phyloP scores from a whole-genome alignment of 2,329 filamentous ascomycete genomes.

The Cladosporium velox region DNA sequence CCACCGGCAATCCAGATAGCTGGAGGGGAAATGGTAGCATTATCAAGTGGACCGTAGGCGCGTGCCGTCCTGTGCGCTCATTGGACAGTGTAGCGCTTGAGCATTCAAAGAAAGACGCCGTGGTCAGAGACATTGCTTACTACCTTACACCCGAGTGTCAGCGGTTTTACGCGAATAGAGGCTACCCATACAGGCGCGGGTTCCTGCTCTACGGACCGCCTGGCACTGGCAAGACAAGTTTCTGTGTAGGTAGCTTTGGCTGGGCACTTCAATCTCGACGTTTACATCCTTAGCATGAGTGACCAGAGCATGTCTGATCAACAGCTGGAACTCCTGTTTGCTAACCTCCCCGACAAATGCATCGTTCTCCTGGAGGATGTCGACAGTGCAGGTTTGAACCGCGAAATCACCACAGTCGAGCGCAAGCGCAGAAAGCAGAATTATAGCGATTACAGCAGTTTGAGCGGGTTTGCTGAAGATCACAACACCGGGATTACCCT shows the following conservation, averaged over 20 bases:
- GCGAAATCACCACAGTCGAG: conserved; percentile 48
- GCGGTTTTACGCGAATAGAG: conserved; percentile 74
- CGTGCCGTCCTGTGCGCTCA: conserved; percentile 60
- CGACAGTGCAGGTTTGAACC: conserved; percentile 38
- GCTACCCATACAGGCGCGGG: conserved; percentile 79
- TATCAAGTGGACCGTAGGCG: neutral
- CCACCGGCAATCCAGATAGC: neutral
- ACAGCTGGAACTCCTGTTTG: conserved; percentile 51
- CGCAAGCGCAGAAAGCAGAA: conserved; percentile 79
- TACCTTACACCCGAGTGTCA: conserved; percentile 69
- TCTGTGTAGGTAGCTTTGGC: conserved; percentile 41
- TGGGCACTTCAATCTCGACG: conserved; percentile 43
- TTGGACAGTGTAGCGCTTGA: conserved; percentile 75
- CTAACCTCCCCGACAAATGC: conserved; percentile 41
- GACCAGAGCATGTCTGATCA: conserved; percentile 82
- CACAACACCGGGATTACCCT: conserved; percentile 66
- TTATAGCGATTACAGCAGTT: neutral
- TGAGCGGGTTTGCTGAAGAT: neutral
- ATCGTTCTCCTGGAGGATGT: conserved; percentile 48
- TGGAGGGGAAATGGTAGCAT: no score
- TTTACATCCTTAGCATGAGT: conserved; percentile 42
- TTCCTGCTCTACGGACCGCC: conserved; percentile 73
- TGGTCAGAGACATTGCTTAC: conserved; percentile 71
- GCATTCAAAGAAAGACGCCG: conserved; percentile 61
- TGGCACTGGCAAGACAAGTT: conserved; percentile 32